A percentile compares a stretch with the other conserved stretches of the same genome.
Evolutionary conservation across 495 filamentous ascomycete species (phyloP).

Genomic region (Peziza echinospora): DNA sequence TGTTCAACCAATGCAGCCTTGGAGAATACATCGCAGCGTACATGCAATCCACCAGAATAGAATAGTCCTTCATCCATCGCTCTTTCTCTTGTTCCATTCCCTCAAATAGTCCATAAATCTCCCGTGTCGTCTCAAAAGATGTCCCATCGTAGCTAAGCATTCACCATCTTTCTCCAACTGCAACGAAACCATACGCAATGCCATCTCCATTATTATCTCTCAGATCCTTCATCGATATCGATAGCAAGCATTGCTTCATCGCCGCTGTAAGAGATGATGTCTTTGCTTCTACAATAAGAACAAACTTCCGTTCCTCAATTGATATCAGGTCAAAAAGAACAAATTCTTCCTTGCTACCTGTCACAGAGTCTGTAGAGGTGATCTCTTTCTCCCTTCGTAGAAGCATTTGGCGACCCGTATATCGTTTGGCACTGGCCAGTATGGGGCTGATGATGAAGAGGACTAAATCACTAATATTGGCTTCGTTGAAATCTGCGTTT

Average conservation of each 20-base stretch:
- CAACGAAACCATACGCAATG: constrained; percentile 5
- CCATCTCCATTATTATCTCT: constrained; percentile 4
- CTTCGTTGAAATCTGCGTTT: constrained; percentile 3
- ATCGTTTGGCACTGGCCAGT: neutral
- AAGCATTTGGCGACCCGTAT: neutral
- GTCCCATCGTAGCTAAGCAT: constrained; percentile 3
- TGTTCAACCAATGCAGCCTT: too few species aligned
- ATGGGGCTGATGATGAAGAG: constrained; percentile 1
- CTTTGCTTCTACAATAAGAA: constrained; percentile 3
- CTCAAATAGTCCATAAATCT: constrained; percentile 3
- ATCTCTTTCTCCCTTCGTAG: constrained; percentile 4
- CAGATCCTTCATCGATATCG: constrained; percentile 3
- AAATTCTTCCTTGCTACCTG: constrained; percentile 3
- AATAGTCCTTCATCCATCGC: constrained; percentile 4
- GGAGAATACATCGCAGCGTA: constrained; percentile 6
- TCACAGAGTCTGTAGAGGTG: neutral
- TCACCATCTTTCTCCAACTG: constrained; percentile 3
- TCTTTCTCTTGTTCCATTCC: constrained; percentile 1
- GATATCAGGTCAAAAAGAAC: constrained; percentile 3
- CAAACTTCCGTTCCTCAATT: constrained; percentile 1
- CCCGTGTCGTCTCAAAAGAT: constrained; percentile 1
- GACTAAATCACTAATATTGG: constrained; percentile 4
- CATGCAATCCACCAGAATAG: constrained; percentile 6
- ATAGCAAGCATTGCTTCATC: constrained; percentile 5
- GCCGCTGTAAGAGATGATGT: constrained; percentile 1